A percentile compares a stretch with the other conserved stretches of the same genome.
phyloP scores from a whole-genome alignment of 208 protist species.

The Acanthamoeba castellanii region DNA sequence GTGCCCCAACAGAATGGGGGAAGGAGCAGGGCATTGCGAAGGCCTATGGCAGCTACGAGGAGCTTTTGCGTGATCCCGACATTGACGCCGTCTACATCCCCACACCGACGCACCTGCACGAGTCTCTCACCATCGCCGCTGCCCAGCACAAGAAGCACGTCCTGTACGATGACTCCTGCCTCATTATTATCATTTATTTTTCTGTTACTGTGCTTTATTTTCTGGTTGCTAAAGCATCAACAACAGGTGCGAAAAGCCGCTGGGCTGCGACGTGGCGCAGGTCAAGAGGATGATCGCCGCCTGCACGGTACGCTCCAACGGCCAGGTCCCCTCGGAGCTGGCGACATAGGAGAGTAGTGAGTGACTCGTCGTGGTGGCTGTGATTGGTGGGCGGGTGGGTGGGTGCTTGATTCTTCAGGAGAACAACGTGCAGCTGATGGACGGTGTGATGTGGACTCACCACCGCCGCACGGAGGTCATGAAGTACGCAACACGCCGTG shows the following conservation, averaged over 20 bases:
- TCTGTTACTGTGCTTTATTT: too few species aligned
- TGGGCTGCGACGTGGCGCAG: not conserved
- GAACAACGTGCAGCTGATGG: slow-evolving; percentile 61
- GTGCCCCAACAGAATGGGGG: slow-evolving; percentile 6
- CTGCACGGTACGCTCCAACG: not conserved
- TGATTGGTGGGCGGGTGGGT: too few species aligned
- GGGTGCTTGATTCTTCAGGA: not conserved
- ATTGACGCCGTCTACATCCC: slow-evolving; percentile 60
- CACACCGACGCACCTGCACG: slow-evolving; percentile 21
- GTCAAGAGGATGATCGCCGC: slow-evolving; percentile 37
- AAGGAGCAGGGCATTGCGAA: not conserved
- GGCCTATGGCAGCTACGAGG: slow-evolving; percentile 23
- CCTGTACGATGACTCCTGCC: not conserved
- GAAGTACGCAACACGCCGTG: not conserved
- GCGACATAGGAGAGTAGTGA: too few species aligned
- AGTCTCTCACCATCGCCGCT: not conserved
- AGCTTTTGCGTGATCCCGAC: not conserved
- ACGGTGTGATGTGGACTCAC: slow-evolving; percentile 50
- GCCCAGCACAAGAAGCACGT: slow-evolving; percentile 61
- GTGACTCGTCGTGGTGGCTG: too few species aligned
- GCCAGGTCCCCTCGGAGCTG: too few species aligned
- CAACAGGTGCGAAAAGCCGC: slow-evolving; percentile 42
- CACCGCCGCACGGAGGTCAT: not conserved
- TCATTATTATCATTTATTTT: too few species aligned
- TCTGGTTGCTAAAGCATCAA: not conserved